Conservation (phyloP, 116 monocot genomes). For the Trichopus zeylanicus region DNA sequence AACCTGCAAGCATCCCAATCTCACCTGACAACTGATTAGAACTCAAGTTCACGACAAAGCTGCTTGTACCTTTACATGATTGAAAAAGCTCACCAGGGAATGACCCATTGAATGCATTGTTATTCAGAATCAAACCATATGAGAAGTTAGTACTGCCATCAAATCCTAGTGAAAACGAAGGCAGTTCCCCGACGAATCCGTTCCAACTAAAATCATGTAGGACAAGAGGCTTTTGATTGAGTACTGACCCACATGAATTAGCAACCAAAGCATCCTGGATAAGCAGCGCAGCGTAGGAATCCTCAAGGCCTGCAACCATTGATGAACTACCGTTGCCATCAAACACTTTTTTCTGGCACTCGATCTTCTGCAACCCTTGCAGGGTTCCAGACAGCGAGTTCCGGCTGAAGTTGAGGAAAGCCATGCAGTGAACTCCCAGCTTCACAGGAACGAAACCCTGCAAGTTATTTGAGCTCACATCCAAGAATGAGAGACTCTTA, state of each 20-base stretch:
- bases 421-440: conserved; percentile 25
- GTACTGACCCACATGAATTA: conserved; percentile 3
- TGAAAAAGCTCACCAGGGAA: conserved; percentile 22
- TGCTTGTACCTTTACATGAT: conserved; percentile 19
- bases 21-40: conserved; percentile 32
- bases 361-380: neutral
- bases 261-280: conserved; percentile 10
- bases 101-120: conserved; percentile 40
- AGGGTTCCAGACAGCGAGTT: conserved; percentile 36
- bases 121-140: conserved; percentile 37
- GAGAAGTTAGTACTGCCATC: conserved; percentile 10
- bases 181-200: conserved; percentile 29
- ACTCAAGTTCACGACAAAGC: conserved; percentile 41
- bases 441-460: conserved; percentile 28
- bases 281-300: conserved; percentile 14
- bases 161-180: conserved; percentile 22
- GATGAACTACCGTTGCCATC: neutral
- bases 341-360: conserved; percentile 1
- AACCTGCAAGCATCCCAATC: conserved; percentile 18
- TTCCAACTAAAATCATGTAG: conserved; percentile 64
- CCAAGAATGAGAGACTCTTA: conserved; percentile 22
- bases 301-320: neutral
- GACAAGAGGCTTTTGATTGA: neutral
- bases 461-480: conserved; percentile 47
- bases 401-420: conserved; percentile 42